phyloP scores from a whole-genome alignment of 169 alveolate genomes.

The Plasmodium reichenowi region DNA sequence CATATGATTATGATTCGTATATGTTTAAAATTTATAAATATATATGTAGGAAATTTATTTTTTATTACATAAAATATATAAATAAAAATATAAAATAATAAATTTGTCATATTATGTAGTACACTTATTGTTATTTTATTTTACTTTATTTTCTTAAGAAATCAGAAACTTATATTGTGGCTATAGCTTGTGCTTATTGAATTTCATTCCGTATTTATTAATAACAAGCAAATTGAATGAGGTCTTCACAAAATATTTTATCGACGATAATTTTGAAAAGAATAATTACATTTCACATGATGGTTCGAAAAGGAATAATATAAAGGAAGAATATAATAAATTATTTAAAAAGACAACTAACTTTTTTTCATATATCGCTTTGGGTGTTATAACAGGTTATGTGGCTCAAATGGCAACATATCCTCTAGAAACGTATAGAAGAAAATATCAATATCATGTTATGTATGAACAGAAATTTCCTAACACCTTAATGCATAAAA shows the following conservation, averaged over 20 bases:
- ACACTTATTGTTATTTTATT: background rate
- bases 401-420: conserved; percentile 54
- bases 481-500: conserved; percentile 9
- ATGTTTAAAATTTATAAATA: background rate
- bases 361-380: conserved; percentile 43
- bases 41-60: background rate
- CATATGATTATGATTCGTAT: background rate
- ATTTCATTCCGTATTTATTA: conserved; percentile 52
- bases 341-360: conserved; percentile 46
- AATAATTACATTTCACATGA: conserved; percentile 8
- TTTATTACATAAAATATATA: background rate
- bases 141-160: conserved; percentile 26
- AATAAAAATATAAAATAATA: background rate
- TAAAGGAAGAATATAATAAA: conserved; percentile 55
- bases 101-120: too few relatives aligned
- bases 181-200: conserved; percentile 57
- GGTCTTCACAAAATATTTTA: conserved; percentile 55
- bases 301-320: conserved; percentile 4
- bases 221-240: conserved; percentile 68
- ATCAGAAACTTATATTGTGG: conserved; percentile 51
- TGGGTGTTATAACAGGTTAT: conserved; percentile 72
- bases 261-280: conserved; percentile 11
- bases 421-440: conserved; percentile 59
- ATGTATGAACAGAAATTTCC: conserved; percentile 62
- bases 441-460: conserved; percentile 55